A percentile compares a stretch with the other conserved stretches of the same genome.
phyloP scores from a whole-genome alignment of 495 filamentous ascomycete species.

The Rostrohypoxylon terebratum region DNA sequence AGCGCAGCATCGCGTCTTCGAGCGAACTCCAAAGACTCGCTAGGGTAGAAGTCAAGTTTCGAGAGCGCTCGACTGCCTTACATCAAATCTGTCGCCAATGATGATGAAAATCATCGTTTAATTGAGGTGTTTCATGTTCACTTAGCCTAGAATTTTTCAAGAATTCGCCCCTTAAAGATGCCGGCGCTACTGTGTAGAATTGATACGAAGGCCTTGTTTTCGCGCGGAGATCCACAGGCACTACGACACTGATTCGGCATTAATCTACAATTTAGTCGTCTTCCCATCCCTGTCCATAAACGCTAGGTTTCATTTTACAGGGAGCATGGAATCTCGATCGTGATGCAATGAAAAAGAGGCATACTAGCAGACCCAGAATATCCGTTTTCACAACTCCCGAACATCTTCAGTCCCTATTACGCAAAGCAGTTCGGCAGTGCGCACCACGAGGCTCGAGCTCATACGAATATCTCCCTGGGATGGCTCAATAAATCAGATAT shows the following conservation, averaged over 20 bases:
- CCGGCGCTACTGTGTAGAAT: constrained; percentile 3
- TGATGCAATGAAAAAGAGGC: neutral
- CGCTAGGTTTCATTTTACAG: neutral
- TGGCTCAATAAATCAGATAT: neutral
- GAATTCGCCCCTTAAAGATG: neutral
- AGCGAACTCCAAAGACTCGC: neutral
- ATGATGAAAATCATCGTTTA: neutral
- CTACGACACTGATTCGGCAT: neutral
- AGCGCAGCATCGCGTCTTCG: constrained; percentile 13
- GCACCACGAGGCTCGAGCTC: neutral
- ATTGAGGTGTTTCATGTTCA: constrained; percentile 2
- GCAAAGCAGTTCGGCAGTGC: neutral
- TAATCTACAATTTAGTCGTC: neutral
- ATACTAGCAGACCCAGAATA: too few species aligned
- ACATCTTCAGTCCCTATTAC: neutral
- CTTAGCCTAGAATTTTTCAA: neutral
- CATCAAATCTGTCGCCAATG: neutral
- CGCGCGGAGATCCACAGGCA: neutral
- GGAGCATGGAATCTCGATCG: neutral
- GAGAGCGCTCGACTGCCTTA: neutral
- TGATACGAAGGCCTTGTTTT: neutral
- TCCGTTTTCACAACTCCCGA: too few species aligned
- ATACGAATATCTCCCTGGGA: neutral
- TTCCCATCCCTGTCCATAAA: neutral
- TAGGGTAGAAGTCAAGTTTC: neutral